These are phyloP conservation scores for Boletus insuetus DNA, from an alignment of 768 basidiomycete species.

Conservation along the genomic window DNA sequence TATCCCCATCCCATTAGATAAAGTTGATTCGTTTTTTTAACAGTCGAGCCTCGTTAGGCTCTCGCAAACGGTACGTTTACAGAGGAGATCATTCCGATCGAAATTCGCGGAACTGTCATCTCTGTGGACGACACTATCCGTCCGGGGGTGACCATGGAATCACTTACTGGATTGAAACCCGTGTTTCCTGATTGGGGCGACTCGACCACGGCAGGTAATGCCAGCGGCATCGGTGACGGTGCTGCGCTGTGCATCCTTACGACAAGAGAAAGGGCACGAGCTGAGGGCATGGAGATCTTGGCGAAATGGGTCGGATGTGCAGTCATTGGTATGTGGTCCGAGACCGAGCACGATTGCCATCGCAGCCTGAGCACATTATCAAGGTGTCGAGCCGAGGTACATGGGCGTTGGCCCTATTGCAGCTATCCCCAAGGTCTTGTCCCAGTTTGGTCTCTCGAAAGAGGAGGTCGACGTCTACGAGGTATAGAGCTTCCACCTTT, in stretches of 20 bases:
- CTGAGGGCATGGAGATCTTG: conserved; percentile 73
- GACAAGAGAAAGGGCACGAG: conserved; percentile 72
- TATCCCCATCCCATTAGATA: neutral
- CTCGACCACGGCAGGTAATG: conserved; percentile 80
- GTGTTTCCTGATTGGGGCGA: conserved; percentile 82
- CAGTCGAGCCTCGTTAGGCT: conserved; percentile 42
- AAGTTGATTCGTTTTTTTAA: neutral
- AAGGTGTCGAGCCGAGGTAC: conserved; percentile 71
- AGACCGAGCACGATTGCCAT: neutral
- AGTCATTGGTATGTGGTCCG: conserved; percentile 59
- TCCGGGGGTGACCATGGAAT: conserved; percentile 74
- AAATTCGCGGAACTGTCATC: conserved; percentile 62
- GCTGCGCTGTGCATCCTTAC: conserved; percentile 83
- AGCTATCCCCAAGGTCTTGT: conserved; percentile 69
- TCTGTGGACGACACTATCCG: conserved; percentile 87
- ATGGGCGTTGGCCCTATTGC: conserved; percentile 77
- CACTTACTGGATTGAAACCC: conserved; percentile 76
- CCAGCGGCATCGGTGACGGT: conserved; percentile 90
- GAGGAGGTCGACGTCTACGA: conserved; percentile 78
- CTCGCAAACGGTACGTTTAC: conserved; percentile 69
- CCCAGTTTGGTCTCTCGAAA: conserved; percentile 57
- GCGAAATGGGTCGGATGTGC: conserved; percentile 80
- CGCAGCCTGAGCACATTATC: neutral
- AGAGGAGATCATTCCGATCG: conserved; percentile 87
- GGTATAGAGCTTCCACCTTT: conserved; percentile 35